Conservation (phyloP, 371 early-diverging fungal species). For the Nematocida parisii region DNA sequence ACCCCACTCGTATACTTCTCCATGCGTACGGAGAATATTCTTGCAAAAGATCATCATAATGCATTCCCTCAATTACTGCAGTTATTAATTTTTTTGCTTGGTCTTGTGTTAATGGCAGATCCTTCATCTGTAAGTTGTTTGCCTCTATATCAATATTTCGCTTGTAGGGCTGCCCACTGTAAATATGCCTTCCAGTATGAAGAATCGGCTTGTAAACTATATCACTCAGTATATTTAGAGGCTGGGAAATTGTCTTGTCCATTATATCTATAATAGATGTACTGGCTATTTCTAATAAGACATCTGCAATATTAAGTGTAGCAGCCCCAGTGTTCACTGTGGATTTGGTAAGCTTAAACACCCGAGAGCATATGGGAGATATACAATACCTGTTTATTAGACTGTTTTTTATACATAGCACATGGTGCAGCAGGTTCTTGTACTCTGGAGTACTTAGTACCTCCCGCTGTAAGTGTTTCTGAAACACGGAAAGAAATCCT, state of each 20-base stretch:
- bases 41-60: constrained; percentile 30
- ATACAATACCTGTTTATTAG: neutral
- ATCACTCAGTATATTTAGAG: neutral
- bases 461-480: constrained; percentile 39
- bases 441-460: constrained; percentile 3
- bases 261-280: neutral
- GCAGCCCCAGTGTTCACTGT: neutral
- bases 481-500: constrained; percentile 29
- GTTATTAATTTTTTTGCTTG: neutral
- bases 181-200: neutral
- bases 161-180: neutral
- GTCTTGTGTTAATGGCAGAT: neutral
- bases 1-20: constrained; percentile 1
- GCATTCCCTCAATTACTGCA: constrained; percentile 17
- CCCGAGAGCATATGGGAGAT: neutral
- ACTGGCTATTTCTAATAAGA: neutral
- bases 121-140: neutral
- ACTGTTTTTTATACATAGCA: neutral
- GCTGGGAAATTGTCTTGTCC: neutral
- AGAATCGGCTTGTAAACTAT: neutral
- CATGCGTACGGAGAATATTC: constrained; percentile 44
- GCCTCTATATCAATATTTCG: neutral
- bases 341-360: neutral
- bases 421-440: neutral
- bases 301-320: neutral